phyloP scores from a whole-genome alignment of 169 alveolate species.

The Plasmodium vivax region DNA sequence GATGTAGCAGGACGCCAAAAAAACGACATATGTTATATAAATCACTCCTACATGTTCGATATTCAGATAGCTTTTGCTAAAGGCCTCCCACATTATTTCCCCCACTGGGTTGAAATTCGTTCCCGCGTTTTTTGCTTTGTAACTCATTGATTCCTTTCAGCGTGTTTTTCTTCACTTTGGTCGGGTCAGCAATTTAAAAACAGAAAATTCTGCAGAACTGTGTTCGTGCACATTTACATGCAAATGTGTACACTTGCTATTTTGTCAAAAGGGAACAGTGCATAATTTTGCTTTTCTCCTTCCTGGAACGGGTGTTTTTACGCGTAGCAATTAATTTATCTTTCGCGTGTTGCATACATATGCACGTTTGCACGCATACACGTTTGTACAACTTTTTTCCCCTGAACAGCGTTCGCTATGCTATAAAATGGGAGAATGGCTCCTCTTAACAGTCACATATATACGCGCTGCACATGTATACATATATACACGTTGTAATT shows the following conservation, averaged over 20 bases:
- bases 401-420: neutral
- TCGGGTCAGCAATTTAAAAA: neutral
- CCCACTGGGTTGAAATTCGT: neutral
- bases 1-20: constrained; percentile 40
- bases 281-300: neutral
- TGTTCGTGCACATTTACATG: constrained; percentile 2
- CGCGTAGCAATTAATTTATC: neutral
- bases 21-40: constrained; percentile 10
- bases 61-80: constrained; percentile 6
- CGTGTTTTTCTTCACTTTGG: neutral
- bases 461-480: neutral
- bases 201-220: neutral
- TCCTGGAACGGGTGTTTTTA: neutral
- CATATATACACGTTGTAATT: neutral
- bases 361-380: neutral
- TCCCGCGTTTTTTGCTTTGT: neutral
- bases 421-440: neutral
- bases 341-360: neutral
- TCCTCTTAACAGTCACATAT: neutral
- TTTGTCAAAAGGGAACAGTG: neutral
- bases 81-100: neutral
- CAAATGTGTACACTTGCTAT: neutral
- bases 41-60: constrained; percentile 53
- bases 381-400: neutral
- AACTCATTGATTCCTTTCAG: constrained; percentile 1